Evolutionary conservation across 805 yeast species (phyloP).

Genomic region (Yamadazyma endophytica): DNA sequence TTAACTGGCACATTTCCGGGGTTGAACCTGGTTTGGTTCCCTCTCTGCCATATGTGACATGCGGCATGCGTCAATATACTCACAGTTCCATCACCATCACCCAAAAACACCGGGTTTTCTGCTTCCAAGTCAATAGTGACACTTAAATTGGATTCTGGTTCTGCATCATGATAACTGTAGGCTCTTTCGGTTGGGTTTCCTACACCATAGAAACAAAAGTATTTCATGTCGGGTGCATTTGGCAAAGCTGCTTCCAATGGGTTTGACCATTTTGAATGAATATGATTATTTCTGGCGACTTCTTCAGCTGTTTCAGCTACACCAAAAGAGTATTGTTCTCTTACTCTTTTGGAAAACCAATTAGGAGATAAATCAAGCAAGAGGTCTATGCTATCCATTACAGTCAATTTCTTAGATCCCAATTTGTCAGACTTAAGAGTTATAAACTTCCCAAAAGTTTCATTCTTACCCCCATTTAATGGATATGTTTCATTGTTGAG

Average conservation of each 20-base stretch:
- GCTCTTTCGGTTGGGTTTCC: slow-evolving; percentile 96
- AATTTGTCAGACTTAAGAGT: slow-evolving; percentile 44
- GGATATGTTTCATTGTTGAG: slow-evolving; percentile 12
- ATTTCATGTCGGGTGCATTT: slow-evolving; percentile 85
- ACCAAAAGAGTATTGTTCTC: slow-evolving; percentile 76
- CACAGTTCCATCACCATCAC: slow-evolving; percentile 97
- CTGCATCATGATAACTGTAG: slow-evolving; percentile 69
- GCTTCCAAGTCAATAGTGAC: slow-evolving; percentile 68
- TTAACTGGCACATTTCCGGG: slow-evolving; percentile 75
- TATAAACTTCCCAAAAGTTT: slow-evolving; percentile 65
- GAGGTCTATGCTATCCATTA: slow-evolving; percentile 64
- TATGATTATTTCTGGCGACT: slow-evolving; percentile 59
- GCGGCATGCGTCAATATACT: slow-evolving; percentile 81
- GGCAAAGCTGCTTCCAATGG: slow-evolving; percentile 93
- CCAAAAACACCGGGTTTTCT: slow-evolving; percentile 63
- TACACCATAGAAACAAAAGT: slow-evolving; percentile 91
- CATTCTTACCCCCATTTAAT: slow-evolving; percentile 25
- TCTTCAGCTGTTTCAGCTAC: slow-evolving; percentile 58
- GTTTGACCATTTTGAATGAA: slow-evolving; percentile 84
- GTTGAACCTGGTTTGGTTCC: slow-evolving; percentile 58
- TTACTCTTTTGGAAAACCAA: slow-evolving; percentile 68
- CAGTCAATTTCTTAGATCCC: slow-evolving; percentile 50
- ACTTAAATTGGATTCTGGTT: slow-evolving; percentile 51
- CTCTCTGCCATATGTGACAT: slow-evolving; percentile 87
- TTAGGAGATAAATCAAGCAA: slow-evolving; percentile 62